Evolutionary conservation across 306 rosid species (phyloP).

Genomic region (Lupinus albus): DNA sequence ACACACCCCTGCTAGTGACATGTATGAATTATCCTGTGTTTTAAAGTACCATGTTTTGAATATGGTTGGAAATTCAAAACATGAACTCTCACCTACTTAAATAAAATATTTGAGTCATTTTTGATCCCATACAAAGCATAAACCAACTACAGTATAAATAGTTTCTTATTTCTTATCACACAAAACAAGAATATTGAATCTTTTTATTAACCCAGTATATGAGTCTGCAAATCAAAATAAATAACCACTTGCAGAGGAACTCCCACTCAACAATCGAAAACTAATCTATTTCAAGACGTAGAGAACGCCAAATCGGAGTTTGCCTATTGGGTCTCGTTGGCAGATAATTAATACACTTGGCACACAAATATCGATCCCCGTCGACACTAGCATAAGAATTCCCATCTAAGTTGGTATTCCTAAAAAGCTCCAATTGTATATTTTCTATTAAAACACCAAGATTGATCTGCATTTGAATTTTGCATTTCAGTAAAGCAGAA

Average conservation of each 20-base stretch:
- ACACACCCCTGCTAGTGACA: not conserved
- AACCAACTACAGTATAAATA: not conserved
- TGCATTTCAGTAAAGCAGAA: slow-evolving; percentile 3
- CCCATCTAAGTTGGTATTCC: slow-evolving; percentile 5
- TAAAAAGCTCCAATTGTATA: slow-evolving; percentile 9
- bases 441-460: slow-evolving; percentile 17
- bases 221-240: slow-evolving; percentile 22
- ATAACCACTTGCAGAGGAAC: slow-evolving; percentile 15
- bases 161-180: not conserved
- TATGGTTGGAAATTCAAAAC: slow-evolving; percentile 24
- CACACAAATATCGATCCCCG: too few species aligned
- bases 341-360: too few species aligned
- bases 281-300: too few species aligned
- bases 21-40: slow-evolving; percentile 6
- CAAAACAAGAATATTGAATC: not conserved
- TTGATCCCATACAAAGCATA: not conserved
- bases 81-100: slow-evolving; percentile 15
- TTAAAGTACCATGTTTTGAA: slow-evolving; percentile 32
- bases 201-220: not conserved
- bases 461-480: not conserved
- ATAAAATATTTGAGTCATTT: slow-evolving; percentile 9
- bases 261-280: too few species aligned
- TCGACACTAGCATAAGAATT: not conserved
- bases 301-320: too few species aligned
- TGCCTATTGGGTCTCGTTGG: too few species aligned